Conservation (phyloP, 148 eudicot species). For the Rhododendron henanense region DNA sequence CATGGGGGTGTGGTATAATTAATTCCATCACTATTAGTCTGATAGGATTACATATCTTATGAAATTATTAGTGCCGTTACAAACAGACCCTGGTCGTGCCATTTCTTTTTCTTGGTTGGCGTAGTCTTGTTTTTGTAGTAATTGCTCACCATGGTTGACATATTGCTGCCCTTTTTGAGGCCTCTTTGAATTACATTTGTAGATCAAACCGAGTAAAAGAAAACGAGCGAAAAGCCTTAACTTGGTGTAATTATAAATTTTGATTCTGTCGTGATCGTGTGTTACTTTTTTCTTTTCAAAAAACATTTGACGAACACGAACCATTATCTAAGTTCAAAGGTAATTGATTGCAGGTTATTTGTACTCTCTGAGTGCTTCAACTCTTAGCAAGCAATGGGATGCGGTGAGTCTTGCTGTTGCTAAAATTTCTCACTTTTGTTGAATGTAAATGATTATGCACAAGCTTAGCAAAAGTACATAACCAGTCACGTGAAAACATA, state of each 20-base stretch:
- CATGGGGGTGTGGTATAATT: not conserved
- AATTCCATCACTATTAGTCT: not conserved
- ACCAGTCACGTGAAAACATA: not conserved
- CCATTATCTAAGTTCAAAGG: not conserved
- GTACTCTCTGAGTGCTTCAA: conserved; percentile 88
- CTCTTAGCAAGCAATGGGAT: conserved; percentile 86
- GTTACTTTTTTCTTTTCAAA: not conserved
- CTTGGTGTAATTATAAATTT: not conserved
- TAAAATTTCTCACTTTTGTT: conserved; percentile 10
- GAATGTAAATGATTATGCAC: not conserved
- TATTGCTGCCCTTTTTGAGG: not conserved
- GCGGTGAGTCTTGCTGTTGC: conserved; percentile 35
- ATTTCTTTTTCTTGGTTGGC: not conserved
- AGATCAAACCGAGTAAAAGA: not conserved
- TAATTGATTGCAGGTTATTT: conserved; percentile 59
- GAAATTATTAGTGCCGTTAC: not conserved
- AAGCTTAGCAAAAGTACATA: not conserved
- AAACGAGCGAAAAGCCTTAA: not conserved
- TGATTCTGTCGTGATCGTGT: not conserved
- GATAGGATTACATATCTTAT: not conserved
- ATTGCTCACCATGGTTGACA: not conserved
- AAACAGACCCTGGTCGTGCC: not conserved
- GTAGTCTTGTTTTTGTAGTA: not conserved
- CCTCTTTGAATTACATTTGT: not conserved
- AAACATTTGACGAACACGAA: not conserved